Evolutionary conservation across 2,329 filamentous ascomycete species (phyloP).

Genomic region (Dactylellina leptospora): DNA sequence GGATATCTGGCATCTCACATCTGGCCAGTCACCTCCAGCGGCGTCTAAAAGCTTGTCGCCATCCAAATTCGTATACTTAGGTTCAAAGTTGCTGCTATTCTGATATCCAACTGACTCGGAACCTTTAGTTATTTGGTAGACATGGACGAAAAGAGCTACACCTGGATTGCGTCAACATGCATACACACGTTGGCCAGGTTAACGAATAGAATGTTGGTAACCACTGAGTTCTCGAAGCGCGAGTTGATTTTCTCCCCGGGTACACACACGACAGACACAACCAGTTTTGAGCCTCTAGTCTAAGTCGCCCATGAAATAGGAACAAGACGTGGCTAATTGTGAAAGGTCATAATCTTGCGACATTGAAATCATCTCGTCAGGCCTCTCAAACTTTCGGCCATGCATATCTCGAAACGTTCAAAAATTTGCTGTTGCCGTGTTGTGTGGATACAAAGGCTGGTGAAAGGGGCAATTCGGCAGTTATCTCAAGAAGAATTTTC

Average conservation of each 20-base stretch:
- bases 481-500: constrained; percentile 1
- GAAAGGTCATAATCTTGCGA: no score
- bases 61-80: constrained; percentile 25
- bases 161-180: constrained; percentile 42
- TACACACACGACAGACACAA: no score
- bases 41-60: constrained; percentile 52
- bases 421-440: constrained; percentile 5
- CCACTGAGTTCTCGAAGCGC: neutral
- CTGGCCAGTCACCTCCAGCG: constrained; percentile 15
- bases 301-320: no score
- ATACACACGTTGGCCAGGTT: neutral
- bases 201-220: constrained; percentile 3
- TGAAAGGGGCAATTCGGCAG: neutral
- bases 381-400: no score
- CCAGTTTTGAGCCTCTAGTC: no score
- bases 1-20: neutral
- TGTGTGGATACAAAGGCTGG: neutral
- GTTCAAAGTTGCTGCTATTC: neutral
- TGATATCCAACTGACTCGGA: neutral
- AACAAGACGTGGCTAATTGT: no score
- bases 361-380: no score
- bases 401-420: constrained; percentile 31
- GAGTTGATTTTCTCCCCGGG: no score
- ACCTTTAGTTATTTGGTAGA: no score
- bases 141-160: no score